Base-by-base conservation (phyloP, 805 yeast species). In the Zygotorulaspora danielsina region DNA sequence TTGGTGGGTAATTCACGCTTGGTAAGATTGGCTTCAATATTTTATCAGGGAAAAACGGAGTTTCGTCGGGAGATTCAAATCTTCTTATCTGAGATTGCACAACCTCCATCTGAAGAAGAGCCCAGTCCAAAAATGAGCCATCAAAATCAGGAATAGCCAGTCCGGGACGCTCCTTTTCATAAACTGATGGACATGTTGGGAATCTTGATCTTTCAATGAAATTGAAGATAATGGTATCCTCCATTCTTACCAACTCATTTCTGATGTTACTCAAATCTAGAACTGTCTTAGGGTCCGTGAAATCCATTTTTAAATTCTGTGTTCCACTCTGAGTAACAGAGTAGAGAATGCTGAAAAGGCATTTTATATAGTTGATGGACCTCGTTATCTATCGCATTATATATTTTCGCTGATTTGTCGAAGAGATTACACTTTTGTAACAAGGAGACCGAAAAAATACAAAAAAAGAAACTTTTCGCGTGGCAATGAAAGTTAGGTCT, bases 191-290 rank as follows among this genome's bases (percentile, higher is more conserved):
- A 38, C 87, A 79, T 20, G 75, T 73, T 51, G 70, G 79, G 57
- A 86, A 90, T 65, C 90, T 96, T 2, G 96, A 85, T 48, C 98
- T 73, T 62, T 93, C 98, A 44, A 93, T 89, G 50, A 93, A 75
- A 41, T 82, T 84, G 70, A 89, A 93, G 45, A 93, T 83, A 51
- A 93, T 88, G 5, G 97, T 84, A 63, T 93, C 97, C 59, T 93
- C 98, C 96, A 93, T 87, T 39, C 96, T 77, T 27, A 89, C 81
- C 33, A 93, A 70, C 12, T 86, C 83, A 44, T 76, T 79, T 46
- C 98, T 78, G 54, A 93, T 93, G 64, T 93, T 88, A 52, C 69
- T 70, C 42, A 93, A 69, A 54, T 87, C 76, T 36, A 93, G 72
- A 5, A 86, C 96, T 0, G 94, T 76, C 34, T 81, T 83, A 12